phyloP scores from a whole-genome alignment of 2,329 filamentous ascomycete genomes.

The Biscogniauxia sp. region DNA sequence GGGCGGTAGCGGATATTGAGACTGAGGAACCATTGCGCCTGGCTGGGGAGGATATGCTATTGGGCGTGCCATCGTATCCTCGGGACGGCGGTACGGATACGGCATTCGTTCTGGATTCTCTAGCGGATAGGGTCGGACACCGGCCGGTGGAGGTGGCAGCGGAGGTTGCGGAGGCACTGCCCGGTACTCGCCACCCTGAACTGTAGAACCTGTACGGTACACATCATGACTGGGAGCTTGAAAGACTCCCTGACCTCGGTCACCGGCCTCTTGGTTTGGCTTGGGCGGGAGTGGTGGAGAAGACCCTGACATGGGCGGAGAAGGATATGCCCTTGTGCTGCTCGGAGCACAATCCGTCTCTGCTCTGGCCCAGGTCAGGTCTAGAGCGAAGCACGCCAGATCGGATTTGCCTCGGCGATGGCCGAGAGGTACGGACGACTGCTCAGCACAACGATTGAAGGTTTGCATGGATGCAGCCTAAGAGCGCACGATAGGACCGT shows the following conservation, averaged over 20 bases:
- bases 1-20: conserved; percentile 36
- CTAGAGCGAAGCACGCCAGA: conserved; percentile 53
- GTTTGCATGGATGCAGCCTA: conserved; percentile 53
- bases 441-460: conserved; percentile 43
- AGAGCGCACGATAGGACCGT: conserved; percentile 24
- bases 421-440: conserved; percentile 49
- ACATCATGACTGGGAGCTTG: conserved; percentile 48
- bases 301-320: conserved; percentile 73
- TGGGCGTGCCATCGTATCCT: conserved; percentile 34
- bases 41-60: conserved; percentile 34
- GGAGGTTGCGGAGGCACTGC: conserved; percentile 32
- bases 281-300: conserved; percentile 58
- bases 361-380: conserved; percentile 55
- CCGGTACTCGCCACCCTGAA: conserved; percentile 38
- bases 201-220: conserved; percentile 42
- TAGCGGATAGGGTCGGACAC: conserved; percentile 37
- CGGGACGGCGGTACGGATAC: conserved; percentile 40
- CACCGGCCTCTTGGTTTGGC: conserved; percentile 55
- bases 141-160: conserved; percentile 21
- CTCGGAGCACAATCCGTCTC: conserved; percentile 53
- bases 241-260: conserved; percentile 51
- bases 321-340: conserved; percentile 62
- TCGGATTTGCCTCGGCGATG: conserved; percentile 58
- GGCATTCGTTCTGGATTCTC: conserved; percentile 40
- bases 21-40: conserved; percentile 32